These are phyloP conservation scores for Lactuca sativa DNA, from an alignment of 129 eudicot species.

Conservation along the genomic window DNA sequence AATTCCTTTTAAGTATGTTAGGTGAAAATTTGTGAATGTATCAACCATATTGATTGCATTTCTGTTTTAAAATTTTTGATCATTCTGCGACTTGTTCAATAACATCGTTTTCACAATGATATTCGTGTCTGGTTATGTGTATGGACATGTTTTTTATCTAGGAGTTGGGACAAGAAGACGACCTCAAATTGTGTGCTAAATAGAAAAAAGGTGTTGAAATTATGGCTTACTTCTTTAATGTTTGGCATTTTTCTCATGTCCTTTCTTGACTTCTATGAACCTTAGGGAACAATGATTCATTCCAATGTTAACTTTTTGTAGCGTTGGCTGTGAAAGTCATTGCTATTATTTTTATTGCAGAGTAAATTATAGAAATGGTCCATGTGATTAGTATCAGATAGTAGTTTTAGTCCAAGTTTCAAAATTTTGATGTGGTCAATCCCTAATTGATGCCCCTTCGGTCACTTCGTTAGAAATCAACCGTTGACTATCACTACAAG, in stretches of 20 bases:
- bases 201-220: constrained; percentile 12
- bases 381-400: no score
- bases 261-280: constrained; percentile 5
- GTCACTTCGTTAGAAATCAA: no score
- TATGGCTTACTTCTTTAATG: constrained; percentile 1
- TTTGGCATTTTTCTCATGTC: constrained; percentile 28
- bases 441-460: no score
- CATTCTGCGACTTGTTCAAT: not conserved
- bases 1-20: not conserved
- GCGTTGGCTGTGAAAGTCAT: not conserved
- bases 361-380: no score
- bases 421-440: no score
- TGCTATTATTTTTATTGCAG: no score
- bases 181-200: constrained; percentile 16
- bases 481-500: no score
- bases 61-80: not conserved
- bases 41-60: not conserved
- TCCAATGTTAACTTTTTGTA: not conserved
- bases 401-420: no score
- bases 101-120: constrained; percentile 14
- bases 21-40: not conserved
- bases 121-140: constrained; percentile 21
- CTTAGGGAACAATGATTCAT: not conserved
- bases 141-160: constrained; percentile 11
- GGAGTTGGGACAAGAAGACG: constrained; percentile 15